Evolutionary conservation across 2,329 filamentous ascomycete species (phyloP).

Genomic region (Neofusicoccum laricinum): DNA sequence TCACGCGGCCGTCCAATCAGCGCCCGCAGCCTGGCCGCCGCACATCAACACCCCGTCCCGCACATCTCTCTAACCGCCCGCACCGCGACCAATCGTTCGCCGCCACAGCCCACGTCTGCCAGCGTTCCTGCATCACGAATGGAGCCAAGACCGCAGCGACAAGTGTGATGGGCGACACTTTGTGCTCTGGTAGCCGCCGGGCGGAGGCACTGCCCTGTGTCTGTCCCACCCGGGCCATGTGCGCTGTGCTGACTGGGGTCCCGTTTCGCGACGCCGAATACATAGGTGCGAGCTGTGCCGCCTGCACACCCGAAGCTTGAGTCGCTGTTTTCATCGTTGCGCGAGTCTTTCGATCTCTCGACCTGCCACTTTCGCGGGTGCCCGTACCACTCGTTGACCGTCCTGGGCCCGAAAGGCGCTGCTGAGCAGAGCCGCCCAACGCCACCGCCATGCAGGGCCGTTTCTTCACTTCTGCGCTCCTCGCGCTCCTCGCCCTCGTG

Average conservation of each 20-base stretch:
- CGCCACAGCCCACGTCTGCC: conserved; percentile 3
- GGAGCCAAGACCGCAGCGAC: neutral
- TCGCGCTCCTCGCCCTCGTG: neutral
- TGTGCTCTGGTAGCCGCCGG: conserved; percentile 6
- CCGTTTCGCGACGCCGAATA: neutral
- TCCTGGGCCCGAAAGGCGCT: neutral
- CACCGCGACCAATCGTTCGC: conserved; percentile 1
- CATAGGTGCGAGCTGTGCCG: conserved; percentile 5
- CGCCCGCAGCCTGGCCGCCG: neutral
- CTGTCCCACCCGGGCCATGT: neutral
- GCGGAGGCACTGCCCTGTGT: neutral
- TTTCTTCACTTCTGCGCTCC: neutral
- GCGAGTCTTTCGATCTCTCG: neutral
- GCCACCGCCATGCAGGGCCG: neutral
- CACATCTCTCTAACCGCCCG: conserved; percentile 5
- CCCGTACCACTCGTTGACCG: neutral
- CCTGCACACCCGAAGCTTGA: neutral
- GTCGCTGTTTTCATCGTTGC: neutral
- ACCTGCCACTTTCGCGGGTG: neutral
- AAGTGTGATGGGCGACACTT: neutral
- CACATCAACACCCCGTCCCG: conserved; percentile 8
- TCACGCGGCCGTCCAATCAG: conserved; percentile 5
- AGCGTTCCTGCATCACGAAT: conserved; percentile 3
- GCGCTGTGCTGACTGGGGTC: neutral
- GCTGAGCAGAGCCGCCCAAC: neutral